These are phyloP conservation scores for Candida glaebosa DNA, from an alignment of 805 yeast genomes.

Conservation along the genomic window DNA sequence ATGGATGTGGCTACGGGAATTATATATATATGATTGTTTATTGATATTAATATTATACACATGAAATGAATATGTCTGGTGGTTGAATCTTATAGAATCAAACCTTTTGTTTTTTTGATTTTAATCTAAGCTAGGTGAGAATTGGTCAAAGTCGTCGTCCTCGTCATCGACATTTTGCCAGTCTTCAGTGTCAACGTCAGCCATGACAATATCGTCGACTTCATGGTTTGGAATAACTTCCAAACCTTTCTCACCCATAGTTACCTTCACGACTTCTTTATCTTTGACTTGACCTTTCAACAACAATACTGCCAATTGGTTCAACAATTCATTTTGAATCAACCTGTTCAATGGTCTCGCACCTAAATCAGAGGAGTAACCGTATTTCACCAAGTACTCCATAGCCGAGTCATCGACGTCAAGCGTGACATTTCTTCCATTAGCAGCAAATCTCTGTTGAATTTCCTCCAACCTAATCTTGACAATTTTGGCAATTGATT, in stretches of 20 bases:
- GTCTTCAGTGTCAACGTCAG: slow-evolving; percentile 56
- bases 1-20: no score
- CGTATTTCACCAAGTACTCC: slow-evolving; percentile 78
- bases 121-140: slow-evolving; percentile 18
- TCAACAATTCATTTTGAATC: slow-evolving; percentile 84
- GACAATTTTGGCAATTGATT: slow-evolving; percentile 90
- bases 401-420: slow-evolving; percentile 73
- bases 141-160: slow-evolving; percentile 40
- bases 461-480: slow-evolving; percentile 80
- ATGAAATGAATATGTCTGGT: background rate
- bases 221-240: slow-evolving; percentile 87
- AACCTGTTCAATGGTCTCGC: slow-evolving; percentile 94
- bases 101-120: background rate
- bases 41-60: background rate
- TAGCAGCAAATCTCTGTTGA: slow-evolving; percentile 77
- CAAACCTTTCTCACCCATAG: slow-evolving; percentile 56
- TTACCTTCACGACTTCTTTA: slow-evolving; percentile 78
- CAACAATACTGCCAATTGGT: slow-evolving; percentile 83
- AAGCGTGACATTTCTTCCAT: slow-evolving; percentile 74
- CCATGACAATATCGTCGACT: slow-evolving; percentile 44
- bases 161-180: slow-evolving; percentile 61
- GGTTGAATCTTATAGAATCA: background rate
- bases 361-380: slow-evolving; percentile 91
- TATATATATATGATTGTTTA: no score
- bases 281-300: slow-evolving; percentile 84